Conservation (phyloP, 2,329 filamentous ascomycete genomes). For the Lasiodiplodia sp. region DNA sequence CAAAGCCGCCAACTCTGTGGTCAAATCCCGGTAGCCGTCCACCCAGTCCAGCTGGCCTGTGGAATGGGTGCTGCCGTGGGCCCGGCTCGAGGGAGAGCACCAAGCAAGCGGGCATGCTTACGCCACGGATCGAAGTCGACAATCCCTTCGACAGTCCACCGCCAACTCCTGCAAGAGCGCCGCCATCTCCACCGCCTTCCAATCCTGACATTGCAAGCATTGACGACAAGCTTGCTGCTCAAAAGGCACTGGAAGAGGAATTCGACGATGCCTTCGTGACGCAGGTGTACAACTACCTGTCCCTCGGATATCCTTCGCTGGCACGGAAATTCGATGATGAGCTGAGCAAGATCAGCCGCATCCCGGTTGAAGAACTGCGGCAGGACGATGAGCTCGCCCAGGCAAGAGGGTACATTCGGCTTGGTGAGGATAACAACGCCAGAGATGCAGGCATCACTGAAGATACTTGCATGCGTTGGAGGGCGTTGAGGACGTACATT, state of each 20-base stretch:
- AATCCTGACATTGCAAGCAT: conserved; percentile 50
- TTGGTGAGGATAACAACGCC: conserved; percentile 55
- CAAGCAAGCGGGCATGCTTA: conserved; percentile 59
- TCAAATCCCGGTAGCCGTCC: conserved; percentile 53
- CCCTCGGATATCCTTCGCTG: conserved; percentile 86
- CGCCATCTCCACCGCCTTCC: conserved; percentile 48
- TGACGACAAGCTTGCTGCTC: conserved; percentile 50
- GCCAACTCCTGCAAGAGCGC: conserved; percentile 44
- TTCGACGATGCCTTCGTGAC: conserved; percentile 87
- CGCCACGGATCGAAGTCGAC: conserved; percentile 49
- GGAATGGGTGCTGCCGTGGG: conserved; percentile 73
- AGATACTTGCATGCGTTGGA: conserved; percentile 76
- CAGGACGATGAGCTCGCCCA: conserved; percentile 71
- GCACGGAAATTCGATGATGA: conserved; percentile 86
- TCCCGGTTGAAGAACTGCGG: conserved; percentile 72
- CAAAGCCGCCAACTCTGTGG: conserved; percentile 42
- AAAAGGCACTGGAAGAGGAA: conserved; percentile 65
- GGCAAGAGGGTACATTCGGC: conserved; percentile 75
- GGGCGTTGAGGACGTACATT: conserved; percentile 82
- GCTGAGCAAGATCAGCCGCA: conserved; percentile 78
- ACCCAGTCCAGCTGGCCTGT: conserved; percentile 71
- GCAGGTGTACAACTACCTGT: conserved; percentile 97
- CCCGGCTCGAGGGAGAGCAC: conserved; percentile 48
- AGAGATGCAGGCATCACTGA: conserved; percentile 59
- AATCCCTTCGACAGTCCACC: conserved; percentile 53